Percentiles rank a stretch among this genome's conserved stretches.
Conservation (phyloP, 2,329 filamentous ascomycete species). For the Boeremia exigua region DNA sequence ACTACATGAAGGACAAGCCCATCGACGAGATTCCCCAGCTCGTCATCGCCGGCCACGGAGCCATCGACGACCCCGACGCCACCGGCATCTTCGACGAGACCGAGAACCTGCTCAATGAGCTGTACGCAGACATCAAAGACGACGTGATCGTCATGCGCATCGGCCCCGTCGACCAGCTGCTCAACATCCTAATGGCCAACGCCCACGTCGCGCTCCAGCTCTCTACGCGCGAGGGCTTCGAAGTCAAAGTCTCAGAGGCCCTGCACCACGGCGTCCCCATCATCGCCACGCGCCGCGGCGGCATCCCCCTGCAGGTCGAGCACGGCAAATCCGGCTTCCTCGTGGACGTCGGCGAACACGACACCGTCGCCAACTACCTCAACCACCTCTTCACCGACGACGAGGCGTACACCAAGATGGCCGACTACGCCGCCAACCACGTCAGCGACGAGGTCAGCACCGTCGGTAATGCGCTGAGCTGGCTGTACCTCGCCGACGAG, state of each 20-base stretch:
- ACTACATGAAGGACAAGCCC: conserved; percentile 59
- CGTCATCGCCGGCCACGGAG: conserved; percentile 78
- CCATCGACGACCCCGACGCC: conserved; percentile 81
- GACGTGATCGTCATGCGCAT: conserved; percentile 79
- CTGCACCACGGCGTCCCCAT: conserved; percentile 80
- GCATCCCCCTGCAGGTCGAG: conserved; percentile 79
- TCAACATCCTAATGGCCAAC: conserved; percentile 76
- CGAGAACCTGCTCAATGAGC: conserved; percentile 68
- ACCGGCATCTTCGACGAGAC: conserved; percentile 74
- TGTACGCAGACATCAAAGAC: conserved; percentile 56
- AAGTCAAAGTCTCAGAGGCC: conserved; percentile 85
- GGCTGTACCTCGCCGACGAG: conserved; percentile 78
- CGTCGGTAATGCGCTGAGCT: conserved; percentile 76
- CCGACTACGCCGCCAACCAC: conserved; percentile 65
- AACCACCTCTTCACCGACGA: conserved; percentile 70
- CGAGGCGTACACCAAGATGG: conserved; percentile 71
- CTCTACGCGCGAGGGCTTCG: conserved; percentile 82
- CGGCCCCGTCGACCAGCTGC: conserved; percentile 77
- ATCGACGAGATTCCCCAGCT: conserved; percentile 69
- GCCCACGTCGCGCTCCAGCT: conserved; percentile 78
- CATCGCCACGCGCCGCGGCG: conserved; percentile 77
- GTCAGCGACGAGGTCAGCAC: conserved; percentile 85
- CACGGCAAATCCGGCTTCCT: conserved; percentile 75
- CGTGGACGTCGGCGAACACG: conserved; percentile 72
- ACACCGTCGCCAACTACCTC: conserved; percentile 71